Percentiles rank a stretch among this genome's conserved stretches.
Conservation (phyloP, 306 rosid species). For the Vachellia collinsii region DNA sequence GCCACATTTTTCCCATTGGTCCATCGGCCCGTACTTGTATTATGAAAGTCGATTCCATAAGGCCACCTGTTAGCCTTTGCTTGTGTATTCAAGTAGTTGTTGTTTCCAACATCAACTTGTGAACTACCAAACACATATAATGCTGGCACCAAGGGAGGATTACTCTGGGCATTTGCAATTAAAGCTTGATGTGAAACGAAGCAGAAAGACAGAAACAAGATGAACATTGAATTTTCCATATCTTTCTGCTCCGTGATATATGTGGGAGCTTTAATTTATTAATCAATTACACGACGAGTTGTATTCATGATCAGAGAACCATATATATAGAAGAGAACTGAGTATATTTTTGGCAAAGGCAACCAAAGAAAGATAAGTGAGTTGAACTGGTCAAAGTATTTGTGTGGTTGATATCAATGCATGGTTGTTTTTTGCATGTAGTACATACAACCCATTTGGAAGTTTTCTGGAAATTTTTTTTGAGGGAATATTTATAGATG, state of each 20-base stretch:
- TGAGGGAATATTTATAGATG: no score
- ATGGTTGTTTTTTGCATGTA: not conserved
- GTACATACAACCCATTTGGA: no score
- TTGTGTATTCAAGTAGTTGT: not conserved
- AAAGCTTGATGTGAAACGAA: not conserved
- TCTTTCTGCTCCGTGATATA: not conserved
- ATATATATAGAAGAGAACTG: not conserved
- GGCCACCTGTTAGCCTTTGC: not conserved
- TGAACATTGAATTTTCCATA: not conserved
- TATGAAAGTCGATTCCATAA: not conserved
- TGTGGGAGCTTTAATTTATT: not conserved
- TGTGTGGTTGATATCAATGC: not conserved
- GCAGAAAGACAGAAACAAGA: not conserved
- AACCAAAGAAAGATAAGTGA: not conserved
- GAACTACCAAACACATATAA: not conserved
- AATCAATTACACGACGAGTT: not conserved
- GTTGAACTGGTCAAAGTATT: not conserved
- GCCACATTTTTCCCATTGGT: not conserved
- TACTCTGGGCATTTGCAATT: not conserved
- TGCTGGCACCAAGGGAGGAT: not conserved
- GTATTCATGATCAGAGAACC: not conserved
- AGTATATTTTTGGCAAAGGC: not conserved
- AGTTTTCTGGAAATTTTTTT: no score
- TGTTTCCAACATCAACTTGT: not conserved
- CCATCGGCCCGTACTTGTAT: not conserved